Conservation (phyloP, 1,284 basidiomycete genomes). For the Irpex sp. region DNA sequence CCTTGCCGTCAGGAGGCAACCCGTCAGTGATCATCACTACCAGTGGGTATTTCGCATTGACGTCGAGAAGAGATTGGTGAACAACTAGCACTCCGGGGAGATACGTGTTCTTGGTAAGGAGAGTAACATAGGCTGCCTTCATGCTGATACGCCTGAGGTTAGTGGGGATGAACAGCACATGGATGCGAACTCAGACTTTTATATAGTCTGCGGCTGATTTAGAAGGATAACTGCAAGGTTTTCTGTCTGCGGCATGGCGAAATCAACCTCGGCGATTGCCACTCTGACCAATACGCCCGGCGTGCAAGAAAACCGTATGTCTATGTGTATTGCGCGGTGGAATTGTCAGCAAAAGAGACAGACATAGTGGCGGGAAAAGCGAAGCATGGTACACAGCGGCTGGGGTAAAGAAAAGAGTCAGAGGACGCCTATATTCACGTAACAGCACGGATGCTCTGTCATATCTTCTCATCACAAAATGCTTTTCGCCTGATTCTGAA, state of each 20-base stretch:
- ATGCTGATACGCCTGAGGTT: slow-evolving; percentile 19
- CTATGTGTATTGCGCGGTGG: neutral
- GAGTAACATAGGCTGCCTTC: slow-evolving; percentile 56
- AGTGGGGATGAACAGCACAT: neutral
- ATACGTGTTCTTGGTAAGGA: slow-evolving; percentile 67
- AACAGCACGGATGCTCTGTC: too few relatives aligned
- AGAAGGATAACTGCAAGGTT: neutral
- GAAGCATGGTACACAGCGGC: neutral
- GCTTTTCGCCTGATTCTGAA: too few relatives aligned
- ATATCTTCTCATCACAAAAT: too few relatives aligned
- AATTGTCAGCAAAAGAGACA: neutral
- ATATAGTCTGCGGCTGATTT: neutral
- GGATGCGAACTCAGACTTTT: neutral
- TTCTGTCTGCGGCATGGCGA: neutral
- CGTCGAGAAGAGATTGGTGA: slow-evolving; percentile 59
- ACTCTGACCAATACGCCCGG: neutral
- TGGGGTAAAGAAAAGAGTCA: too few relatives aligned
- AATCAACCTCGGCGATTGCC: neutral
- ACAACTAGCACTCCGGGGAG: slow-evolving; percentile 76
- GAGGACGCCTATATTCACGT: too few relatives aligned
- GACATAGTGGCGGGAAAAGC: neutral
- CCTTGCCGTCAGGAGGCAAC: slow-evolving; percentile 51
- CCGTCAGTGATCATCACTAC: slow-evolving; percentile 76
- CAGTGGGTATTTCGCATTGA: slow-evolving; percentile 72
- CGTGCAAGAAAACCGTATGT: neutral